These are phyloP conservation scores for Picea glauca DNA, from an alignment of 75 land plant species.

Conservation along the genomic window DNA sequence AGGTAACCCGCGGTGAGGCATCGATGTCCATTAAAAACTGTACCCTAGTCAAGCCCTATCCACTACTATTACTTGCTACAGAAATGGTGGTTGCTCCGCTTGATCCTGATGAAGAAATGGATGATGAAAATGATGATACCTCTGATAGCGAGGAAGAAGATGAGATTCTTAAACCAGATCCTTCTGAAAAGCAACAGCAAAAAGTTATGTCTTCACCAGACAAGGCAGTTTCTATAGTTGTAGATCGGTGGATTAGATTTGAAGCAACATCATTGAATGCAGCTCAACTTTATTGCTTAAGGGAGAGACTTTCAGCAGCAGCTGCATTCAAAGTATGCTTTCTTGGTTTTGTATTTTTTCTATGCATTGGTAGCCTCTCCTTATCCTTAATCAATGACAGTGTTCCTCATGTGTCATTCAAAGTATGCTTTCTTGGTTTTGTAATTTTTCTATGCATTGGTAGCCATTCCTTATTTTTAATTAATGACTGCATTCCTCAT, in stretches of 20 bases:
- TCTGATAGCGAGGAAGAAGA: conserved; percentile 36
- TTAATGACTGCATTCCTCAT: not conserved
- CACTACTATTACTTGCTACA: conserved; percentile 69
- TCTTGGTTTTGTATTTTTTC: conserved; percentile 2
- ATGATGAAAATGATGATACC: conserved; percentile 18
- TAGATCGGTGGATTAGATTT: conserved; percentile 85
- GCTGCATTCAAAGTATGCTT: conserved; percentile 67
- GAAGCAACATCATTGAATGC: conserved; percentile 75
- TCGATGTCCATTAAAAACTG: conserved; percentile 67
- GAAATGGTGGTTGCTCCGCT: conserved; percentile 87
- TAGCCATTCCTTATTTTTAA: not conserved
- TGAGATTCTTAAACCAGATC: conserved; percentile 12
- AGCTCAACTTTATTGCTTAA: conserved; percentile 85
- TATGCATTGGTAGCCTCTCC: not conserved
- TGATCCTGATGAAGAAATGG: conserved; percentile 24
- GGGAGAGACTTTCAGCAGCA: conserved; percentile 79
- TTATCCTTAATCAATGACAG: not conserved
- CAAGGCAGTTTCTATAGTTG: conserved; percentile 47
- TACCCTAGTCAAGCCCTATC: conserved; percentile 73
- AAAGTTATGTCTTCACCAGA: conserved; percentile 62
- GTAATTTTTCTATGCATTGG: not conserved
- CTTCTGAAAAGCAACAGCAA: conserved; percentile 25
- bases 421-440: not conserved
- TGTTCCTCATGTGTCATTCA: not conserved
- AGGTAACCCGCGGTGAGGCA: conserved; percentile 89